phyloP scores from a whole-genome alignment of 78 protist species.

The Guillardia theta region DNA sequence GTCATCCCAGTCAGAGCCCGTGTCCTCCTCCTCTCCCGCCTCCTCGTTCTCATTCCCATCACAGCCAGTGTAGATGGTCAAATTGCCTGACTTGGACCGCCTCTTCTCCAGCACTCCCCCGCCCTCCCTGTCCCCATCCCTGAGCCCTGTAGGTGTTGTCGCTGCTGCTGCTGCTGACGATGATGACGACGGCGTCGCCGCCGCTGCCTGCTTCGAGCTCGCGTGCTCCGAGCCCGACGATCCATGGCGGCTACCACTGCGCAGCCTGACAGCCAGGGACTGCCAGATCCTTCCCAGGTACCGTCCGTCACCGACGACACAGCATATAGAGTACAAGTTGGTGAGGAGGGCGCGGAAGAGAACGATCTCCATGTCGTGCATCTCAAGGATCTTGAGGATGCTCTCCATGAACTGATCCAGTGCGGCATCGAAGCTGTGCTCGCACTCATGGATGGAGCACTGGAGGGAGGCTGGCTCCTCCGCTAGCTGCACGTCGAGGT shows the following conservation, averaged over 20 bases:
- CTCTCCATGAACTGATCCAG: neutral
- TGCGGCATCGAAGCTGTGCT: neutral
- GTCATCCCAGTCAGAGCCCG: neutral
- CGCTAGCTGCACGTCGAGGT: neutral
- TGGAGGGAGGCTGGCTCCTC: too few species aligned
- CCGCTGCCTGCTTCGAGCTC: too few species aligned
- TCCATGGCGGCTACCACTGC: too few species aligned
- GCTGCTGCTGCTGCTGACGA: too few species aligned
- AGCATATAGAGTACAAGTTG: neutral
- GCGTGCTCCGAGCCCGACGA: too few species aligned
- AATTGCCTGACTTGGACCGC: too few species aligned
- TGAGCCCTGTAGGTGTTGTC: too few species aligned
- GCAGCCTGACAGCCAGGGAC: neutral
- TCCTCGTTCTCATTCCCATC: neutral
- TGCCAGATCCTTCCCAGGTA: neutral
- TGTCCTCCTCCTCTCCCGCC: neutral
- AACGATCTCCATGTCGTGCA: neutral
- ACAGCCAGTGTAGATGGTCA: too few species aligned
- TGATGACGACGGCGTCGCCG: too few species aligned
- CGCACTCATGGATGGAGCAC: too few species aligned
- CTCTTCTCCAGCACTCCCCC: neutral
- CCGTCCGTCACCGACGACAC: neutral
- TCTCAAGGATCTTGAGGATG: neutral
- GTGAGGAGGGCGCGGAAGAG: neutral
- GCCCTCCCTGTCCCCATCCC: too few species aligned